Evolutionary conservation across 352 stramenopile genomes (phyloP).

Genomic region (Globisporangium emineosum): DNA sequence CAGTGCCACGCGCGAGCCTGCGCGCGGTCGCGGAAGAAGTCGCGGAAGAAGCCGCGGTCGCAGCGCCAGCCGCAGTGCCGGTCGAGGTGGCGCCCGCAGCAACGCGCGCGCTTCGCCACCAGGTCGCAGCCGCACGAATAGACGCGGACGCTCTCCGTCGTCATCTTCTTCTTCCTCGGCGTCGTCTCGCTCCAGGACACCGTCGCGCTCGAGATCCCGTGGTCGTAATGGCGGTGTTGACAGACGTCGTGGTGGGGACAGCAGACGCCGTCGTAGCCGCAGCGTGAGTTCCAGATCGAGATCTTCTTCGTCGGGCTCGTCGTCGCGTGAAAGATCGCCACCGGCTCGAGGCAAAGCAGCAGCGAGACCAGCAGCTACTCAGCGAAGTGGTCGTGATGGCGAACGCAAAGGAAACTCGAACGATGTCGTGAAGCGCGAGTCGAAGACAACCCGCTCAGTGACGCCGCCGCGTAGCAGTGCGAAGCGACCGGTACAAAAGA

Average conservation of each 20-base stretch:
- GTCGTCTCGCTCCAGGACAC: not conserved
- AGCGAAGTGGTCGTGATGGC: not conserved
- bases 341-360: not conserved
- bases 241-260: not conserved
- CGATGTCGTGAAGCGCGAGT: not conserved
- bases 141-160: slow-evolving; percentile 18
- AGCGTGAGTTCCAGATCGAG: slow-evolving; percentile 16
- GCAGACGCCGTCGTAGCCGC: slow-evolving; percentile 13
- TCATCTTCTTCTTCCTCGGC: slow-evolving; percentile 13
- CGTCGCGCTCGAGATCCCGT: slow-evolving; percentile 3
- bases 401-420: slow-evolving; percentile 7
- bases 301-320: slow-evolving; percentile 18
- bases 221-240: not conserved
- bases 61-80: slow-evolving; percentile 8
- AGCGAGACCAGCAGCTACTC: not conserved
- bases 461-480: slow-evolving; percentile 13
- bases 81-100: not conserved
- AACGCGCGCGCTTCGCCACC: slow-evolving; percentile 3
- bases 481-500: not conserved
- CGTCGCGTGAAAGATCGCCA: slow-evolving; percentile 16
- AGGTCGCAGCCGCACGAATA: not conserved
- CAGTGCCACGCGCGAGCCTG: not conserved
- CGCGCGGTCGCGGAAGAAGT: slow-evolving; percentile 7
- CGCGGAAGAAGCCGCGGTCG: slow-evolving; percentile 3
- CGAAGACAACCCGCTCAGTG: not conserved